Evolutionary conservation across 345 rosid genomes (phyloP).

Genomic region (Noccaea bulbosa): DNA sequence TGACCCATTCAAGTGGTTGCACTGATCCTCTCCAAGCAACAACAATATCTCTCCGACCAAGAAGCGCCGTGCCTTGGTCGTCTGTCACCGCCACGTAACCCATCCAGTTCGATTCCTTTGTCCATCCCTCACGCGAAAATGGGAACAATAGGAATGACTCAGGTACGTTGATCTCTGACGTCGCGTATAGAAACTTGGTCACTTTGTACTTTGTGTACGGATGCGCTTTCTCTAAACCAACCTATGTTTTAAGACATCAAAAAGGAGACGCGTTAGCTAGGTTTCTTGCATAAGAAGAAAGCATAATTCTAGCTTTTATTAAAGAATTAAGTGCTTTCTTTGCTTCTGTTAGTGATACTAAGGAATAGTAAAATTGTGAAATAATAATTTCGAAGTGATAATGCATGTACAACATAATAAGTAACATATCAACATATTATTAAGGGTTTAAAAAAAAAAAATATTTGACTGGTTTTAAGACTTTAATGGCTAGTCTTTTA

Average conservation of each 20-base stretch:
- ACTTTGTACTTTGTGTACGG: slow-evolving; percentile 63
- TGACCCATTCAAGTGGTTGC: slow-evolving; percentile 71
- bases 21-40: slow-evolving; percentile 88
- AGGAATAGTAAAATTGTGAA: not conserved
- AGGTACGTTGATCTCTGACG: slow-evolving; percentile 61
- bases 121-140: slow-evolving; percentile 79
- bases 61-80: slow-evolving; percentile 58
- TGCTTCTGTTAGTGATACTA: not conserved
- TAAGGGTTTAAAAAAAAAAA: no score
- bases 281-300: slow-evolving; percentile 28
- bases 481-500: no score
- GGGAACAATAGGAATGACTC: slow-evolving; percentile 69
- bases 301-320: not conserved
- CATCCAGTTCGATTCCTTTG: slow-evolving; percentile 83
- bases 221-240: slow-evolving; percentile 57
- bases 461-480: no score
- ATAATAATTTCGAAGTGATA: no score
- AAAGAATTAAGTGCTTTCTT: not conserved
- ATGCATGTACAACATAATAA: no score
- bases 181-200: slow-evolving; percentile 75
- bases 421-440: no score
- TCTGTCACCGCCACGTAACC: slow-evolving; percentile 86
- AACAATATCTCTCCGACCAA: slow-evolving; percentile 89
- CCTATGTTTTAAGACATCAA: slow-evolving; percentile 27
- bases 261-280: not conserved